These are phyloP conservation scores for Taphrina confusa DNA, from an alignment of 1,139 yeast genomes.

Conservation along the genomic window DNA sequence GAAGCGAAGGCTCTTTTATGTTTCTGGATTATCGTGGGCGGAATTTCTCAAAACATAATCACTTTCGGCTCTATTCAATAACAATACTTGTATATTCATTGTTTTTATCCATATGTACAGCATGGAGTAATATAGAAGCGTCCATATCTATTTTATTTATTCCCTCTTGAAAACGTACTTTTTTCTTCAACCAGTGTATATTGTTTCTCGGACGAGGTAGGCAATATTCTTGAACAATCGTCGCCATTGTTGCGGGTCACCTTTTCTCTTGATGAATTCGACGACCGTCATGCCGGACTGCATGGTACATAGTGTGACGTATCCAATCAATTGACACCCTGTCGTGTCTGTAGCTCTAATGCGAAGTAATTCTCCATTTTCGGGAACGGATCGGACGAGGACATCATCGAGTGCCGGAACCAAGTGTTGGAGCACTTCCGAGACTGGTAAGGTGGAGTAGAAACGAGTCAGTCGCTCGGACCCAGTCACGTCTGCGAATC, in stretches of 20 bases:
- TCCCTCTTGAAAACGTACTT: too few relatives aligned
- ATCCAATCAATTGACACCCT: conserved; percentile 54
- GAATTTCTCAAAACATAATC: too few relatives aligned
- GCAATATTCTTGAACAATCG: conserved; percentile 53
- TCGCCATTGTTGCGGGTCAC: conserved; percentile 73
- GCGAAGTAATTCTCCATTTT: conserved; percentile 33
- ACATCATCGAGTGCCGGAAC: conserved; percentile 51
- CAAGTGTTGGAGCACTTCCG: conserved; percentile 43
- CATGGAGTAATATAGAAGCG: not conserved
- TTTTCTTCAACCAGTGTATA: conserved; percentile 7
- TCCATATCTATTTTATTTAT: too few relatives aligned
- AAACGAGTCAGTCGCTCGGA: conserved; percentile 55
- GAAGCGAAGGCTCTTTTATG: too few relatives aligned
- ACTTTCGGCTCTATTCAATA: too few relatives aligned
- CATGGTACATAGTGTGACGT: conserved; percentile 48
- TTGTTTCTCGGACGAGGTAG: conserved; percentile 12
- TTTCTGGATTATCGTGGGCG: too few relatives aligned
- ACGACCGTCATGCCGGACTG: conserved; percentile 45
- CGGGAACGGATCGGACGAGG: conserved; percentile 49
- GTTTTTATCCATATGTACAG: conserved; percentile 1
- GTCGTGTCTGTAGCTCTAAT: conserved; percentile 49
- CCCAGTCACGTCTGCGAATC: conserved; percentile 46
- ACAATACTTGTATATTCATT: too few relatives aligned
- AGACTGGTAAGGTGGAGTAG: conserved; percentile 52
- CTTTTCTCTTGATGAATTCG: conserved; percentile 56